A percentile compares a stretch with the other conserved stretches of the same genome.
These are phyloP conservation scores for Solanum tarapatanum DNA, from an alignment of 257 asterid species.

Conservation along the genomic window DNA sequence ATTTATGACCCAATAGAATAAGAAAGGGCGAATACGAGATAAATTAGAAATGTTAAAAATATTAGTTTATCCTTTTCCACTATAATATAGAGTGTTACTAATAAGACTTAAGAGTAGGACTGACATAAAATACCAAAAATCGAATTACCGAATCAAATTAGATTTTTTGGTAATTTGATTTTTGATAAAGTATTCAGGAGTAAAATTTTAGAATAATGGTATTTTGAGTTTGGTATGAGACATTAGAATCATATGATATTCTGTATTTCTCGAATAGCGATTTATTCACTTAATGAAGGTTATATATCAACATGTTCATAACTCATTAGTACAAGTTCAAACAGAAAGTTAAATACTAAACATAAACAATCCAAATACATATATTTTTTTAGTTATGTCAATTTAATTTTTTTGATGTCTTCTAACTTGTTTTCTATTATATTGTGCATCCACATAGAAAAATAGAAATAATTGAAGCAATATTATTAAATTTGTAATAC, in stretches of 20 bases:
- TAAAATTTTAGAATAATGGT: no score
- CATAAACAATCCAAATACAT: neutral
- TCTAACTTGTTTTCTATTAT: no score
- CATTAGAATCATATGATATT: no score
- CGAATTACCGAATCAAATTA: no score
- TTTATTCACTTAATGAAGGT: neutral
- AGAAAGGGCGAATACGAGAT: neutral
- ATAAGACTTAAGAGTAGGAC: neutral
- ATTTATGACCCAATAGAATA: neutral
- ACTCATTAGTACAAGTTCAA: neutral
- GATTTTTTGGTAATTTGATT: no score
- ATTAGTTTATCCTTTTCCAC: neutral
- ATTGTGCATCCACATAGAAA: no score
- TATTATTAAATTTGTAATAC: no score
- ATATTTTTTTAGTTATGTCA: neutral
- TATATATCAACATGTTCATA: neutral
- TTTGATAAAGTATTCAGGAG: neutral
- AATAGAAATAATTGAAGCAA: no score
- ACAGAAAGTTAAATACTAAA: neutral
- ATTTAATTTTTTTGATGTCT: neutral
- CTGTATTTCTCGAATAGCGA: no score
- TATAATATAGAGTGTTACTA: no score
- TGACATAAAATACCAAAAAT: no score
- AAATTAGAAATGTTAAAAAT: no score
- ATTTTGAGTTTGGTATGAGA: neutral